Base-by-base conservation (phyloP, 2,329 filamentous ascomycete species). In the Penicillium oxalicum region DNA sequence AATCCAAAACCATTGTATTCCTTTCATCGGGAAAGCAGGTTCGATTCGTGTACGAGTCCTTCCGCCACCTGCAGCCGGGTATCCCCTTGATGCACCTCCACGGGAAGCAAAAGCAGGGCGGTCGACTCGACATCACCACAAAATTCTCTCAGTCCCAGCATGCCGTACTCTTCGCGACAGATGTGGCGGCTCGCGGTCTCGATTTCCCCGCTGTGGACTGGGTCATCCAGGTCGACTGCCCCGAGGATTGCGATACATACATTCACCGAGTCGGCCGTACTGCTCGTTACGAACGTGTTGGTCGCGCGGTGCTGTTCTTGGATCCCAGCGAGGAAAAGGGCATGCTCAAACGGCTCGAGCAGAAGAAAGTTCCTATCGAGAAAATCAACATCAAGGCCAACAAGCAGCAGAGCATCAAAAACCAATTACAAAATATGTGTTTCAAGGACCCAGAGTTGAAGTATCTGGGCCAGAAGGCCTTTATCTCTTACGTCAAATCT, bases 181-280 rank as follows among this genome's bases (percentile, higher is more conserved):
- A 98, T 64, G 89, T 98, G 5, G 90, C 94, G 4, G 93, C 93
- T 0, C 81, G 93, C 68, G 93, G 93, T 55, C 80, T 98, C 9
- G 93, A 98, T 68, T 97, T 98, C 64, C 93, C 93, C 0, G 86
- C 90, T 3, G 93, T 98, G 0, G 93, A 98, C 67, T 98, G 93
- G 87, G 93, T 98, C 4, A 89, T 98, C n/a, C 93, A 98, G 66
- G 79, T 88, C n/a, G 93, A 98, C 67, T 95, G 88, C 57, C 93
- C 93, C 0, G 93, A 98, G 68, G 91, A 98, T 67, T 87, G 88
- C 4, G 93, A 97, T 62, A 98, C 93, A 0, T 98, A 98, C 63
- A 97, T 98, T 58, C 93, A 98, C 70, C 83, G 93, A 50, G 91
- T 96, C 4, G 93, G 93, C 1, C 82, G 93, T 28, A 97, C 93